Conservation (phyloP, 305 asterid species). For the Fraxinus platypoda region DNA sequence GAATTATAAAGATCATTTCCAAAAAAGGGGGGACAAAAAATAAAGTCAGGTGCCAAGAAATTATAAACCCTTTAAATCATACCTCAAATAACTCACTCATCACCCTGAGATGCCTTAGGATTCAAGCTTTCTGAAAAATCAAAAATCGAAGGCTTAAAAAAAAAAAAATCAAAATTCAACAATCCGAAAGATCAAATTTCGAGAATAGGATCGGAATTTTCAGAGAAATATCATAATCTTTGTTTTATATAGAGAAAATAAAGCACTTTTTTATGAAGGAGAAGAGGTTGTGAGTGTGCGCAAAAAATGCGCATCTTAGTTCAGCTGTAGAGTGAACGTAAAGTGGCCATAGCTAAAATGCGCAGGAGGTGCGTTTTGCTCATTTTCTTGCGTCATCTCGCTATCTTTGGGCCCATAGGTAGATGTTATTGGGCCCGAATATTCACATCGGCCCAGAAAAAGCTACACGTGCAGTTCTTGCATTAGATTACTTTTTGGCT, state of each 20-base stretch:
- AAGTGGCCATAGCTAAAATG: constrained; percentile 27
- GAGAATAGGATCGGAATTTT: not conserved
- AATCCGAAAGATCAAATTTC: not conserved
- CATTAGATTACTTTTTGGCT: not conserved
- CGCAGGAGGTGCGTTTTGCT: constrained; percentile 19
- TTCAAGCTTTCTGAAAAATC: constrained; percentile 17
- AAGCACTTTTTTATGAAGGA: not conserved
- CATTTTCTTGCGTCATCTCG: not conserved
- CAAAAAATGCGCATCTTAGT: constrained; percentile 21
- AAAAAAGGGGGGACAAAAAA: not conserved
- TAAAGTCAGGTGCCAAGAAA: not conserved
- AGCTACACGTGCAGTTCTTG: not conserved
- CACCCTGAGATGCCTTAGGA: constrained; percentile 15
- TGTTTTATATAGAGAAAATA: not conserved
- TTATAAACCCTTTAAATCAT: not conserved
- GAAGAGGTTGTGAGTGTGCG: constrained; percentile 10
- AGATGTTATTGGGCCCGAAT: not conserved
- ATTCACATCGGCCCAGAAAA: not conserved
- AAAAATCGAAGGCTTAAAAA: not conserved
- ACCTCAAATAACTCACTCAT: constrained; percentile 19
- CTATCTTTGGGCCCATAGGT: not conserved
- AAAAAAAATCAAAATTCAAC: not conserved
- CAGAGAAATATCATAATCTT: constrained; percentile 9
- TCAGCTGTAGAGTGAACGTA: constrained; percentile 18
- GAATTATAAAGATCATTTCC: not conserved